A percentile compares a stretch with the other conserved stretches of the same genome.
phyloP scores from a whole-genome alignment of 352 stramenopile genomes.

The Phytophthora vignae region DNA sequence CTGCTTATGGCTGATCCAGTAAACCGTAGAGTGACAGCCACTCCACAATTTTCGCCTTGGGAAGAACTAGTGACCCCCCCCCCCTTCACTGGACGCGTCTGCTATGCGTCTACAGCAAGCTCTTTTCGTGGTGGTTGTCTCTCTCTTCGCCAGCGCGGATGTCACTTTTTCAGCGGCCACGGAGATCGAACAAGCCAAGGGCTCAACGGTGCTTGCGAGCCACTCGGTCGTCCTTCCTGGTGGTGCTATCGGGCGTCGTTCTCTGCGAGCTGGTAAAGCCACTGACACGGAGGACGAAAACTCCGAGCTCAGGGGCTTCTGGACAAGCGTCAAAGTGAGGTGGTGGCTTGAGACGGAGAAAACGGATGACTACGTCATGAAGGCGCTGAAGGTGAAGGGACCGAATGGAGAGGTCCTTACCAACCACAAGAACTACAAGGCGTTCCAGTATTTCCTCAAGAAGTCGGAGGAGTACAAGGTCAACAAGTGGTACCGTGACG shows the following conservation, averaged over 20 bases:
- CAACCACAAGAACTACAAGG: neutral
- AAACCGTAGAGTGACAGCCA: neutral
- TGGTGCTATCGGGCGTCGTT: neutral
- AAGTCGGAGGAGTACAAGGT: slow-evolving; percentile 2
- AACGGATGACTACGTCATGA: neutral
- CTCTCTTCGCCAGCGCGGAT: neutral
- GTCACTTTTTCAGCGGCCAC: neutral
- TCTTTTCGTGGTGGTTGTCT: neutral
- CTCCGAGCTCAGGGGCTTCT: neutral
- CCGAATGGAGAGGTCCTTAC: neutral
- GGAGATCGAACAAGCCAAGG: neutral
- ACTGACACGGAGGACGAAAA: neutral
- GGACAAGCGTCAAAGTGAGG: neutral
- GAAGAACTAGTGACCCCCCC: too few species aligned
- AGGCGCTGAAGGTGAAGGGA: neutral
- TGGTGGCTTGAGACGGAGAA: neutral
- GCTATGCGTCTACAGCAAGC: neutral
- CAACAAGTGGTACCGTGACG: neutral
- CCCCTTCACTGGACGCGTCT: neutral
- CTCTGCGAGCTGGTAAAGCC: neutral
- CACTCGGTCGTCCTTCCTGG: neutral
- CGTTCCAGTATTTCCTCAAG: neutral
- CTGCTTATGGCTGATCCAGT: neutral
- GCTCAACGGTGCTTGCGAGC: neutral
- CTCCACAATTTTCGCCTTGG: neutral